phyloP scores from a whole-genome alignment of 176 grass and related monocot species.

The Zoysia japonica region DNA sequence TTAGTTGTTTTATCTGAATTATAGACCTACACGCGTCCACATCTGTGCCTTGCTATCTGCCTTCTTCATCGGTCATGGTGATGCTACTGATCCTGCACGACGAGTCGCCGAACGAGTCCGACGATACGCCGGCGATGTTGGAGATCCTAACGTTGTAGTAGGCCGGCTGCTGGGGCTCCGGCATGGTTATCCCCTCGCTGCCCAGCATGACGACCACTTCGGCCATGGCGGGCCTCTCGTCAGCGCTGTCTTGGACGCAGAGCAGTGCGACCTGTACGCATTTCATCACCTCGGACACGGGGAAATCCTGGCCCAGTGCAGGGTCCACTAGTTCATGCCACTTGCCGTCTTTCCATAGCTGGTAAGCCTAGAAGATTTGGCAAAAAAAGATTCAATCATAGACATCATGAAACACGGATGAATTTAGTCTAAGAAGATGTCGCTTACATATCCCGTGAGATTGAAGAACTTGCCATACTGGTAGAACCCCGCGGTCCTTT shows the following conservation, averaged over 20 bases:
- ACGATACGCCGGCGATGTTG: slow-evolving; percentile 12
- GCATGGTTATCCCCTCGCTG: slow-evolving; percentile 48
- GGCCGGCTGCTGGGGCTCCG: slow-evolving; percentile 48
- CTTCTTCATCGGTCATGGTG: slow-evolving; percentile 26
- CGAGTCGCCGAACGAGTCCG: slow-evolving; percentile 20
- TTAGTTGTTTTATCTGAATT: too few species aligned
- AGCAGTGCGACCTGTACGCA: slow-evolving; percentile 48
- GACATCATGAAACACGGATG: not conserved
- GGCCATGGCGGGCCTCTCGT: slow-evolving; percentile 45
- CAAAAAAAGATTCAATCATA: not conserved
- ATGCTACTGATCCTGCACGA: slow-evolving; percentile 40
- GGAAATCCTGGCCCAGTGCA: slow-evolving; percentile 27
- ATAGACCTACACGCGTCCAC: not conserved
- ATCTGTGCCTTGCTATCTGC: slow-evolving; percentile 28
- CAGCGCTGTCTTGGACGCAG: slow-evolving; percentile 62
- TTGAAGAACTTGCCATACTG: slow-evolving; percentile 51
- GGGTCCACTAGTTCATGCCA: slow-evolving; percentile 52
- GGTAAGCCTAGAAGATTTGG: slow-evolving; percentile 36
- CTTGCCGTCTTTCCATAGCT: slow-evolving; percentile 44
- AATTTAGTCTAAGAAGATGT: not conserved
- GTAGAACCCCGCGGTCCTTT: slow-evolving; percentile 54
- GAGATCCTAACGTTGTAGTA: slow-evolving; percentile 59
- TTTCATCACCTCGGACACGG: slow-evolving; percentile 39
- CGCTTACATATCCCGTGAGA: slow-evolving; percentile 58
- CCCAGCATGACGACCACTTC: slow-evolving; percentile 46